Percentiles rank a stretch among this genome's conserved stretches.
phyloP scores from a whole-genome alignment of 768 basidiomycete species.

The Phaeotremella fagi region DNA sequence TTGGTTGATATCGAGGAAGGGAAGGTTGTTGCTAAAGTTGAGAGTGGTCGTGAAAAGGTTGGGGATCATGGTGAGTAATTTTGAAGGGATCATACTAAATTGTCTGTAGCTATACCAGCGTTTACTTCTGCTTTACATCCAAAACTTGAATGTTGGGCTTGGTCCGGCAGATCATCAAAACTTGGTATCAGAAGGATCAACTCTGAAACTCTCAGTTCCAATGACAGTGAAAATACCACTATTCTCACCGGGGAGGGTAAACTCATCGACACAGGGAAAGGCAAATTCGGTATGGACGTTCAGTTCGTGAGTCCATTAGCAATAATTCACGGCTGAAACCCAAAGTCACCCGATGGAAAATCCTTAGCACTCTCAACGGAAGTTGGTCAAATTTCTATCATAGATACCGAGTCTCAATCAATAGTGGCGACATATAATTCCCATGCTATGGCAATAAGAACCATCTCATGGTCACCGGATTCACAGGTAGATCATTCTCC shows the following conservation, averaged over 20 bases:
- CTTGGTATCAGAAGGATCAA: slow-evolving; percentile 27
- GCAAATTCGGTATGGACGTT: slow-evolving; percentile 48
- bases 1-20: slow-evolving; percentile 68
- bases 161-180: slow-evolving; percentile 43
- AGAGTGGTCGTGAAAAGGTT: slow-evolving; percentile 65
- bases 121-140: slow-evolving; percentile 84
- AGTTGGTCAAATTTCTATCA: slow-evolving; percentile 79
- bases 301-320: slow-evolving; percentile 56
- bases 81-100: slow-evolving; percentile 2
- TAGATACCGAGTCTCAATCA: slow-evolving; percentile 67
- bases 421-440: slow-evolving; percentile 70
- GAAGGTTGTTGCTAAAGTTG: slow-evolving; percentile 60
- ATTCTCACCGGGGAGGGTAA: slow-evolving; percentile 32
- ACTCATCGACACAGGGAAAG: slow-evolving; percentile 45
- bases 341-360: slow-evolving; percentile 80
- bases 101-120: slow-evolving; percentile 52
- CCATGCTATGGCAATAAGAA: slow-evolving; percentile 84
- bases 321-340: neutral
- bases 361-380: slow-evolving; percentile 77
- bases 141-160: slow-evolving; percentile 36
- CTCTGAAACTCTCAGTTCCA: slow-evolving; percentile 1
- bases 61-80: slow-evolving; percentile 62
- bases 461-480: slow-evolving; percentile 83
- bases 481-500: slow-evolving; percentile 60
- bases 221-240: slow-evolving; percentile 10